These are phyloP conservation scores for Aureobasidium sp. DNA, from an alignment of 2,329 filamentous ascomycete genomes.

Conservation along the genomic window DNA sequence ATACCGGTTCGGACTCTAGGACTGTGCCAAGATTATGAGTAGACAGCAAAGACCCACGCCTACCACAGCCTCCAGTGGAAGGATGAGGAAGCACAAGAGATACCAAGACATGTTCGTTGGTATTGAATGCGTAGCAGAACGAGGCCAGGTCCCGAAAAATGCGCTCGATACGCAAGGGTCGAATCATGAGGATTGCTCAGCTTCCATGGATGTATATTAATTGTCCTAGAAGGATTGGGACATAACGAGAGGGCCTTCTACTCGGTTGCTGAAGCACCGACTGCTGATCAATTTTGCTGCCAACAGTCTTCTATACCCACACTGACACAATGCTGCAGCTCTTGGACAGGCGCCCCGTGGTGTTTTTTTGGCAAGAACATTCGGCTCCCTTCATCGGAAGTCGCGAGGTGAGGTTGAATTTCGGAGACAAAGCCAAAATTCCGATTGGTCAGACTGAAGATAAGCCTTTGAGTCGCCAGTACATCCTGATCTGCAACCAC, in stretches of 20 bases:
- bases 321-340: not conserved
- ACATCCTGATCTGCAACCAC: not conserved
- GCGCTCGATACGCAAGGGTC: not conserved
- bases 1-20: not conserved
- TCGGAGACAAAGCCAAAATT: not conserved
- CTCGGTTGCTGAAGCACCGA: not conserved
- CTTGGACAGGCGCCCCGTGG: not conserved
- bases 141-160: not conserved
- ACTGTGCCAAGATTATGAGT: not conserved
- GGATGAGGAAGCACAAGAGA: not conserved
- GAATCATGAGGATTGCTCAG: not conserved
- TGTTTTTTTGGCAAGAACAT: not conserved
- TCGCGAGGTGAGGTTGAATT: slow-evolving; percentile 3
- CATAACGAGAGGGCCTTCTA: not conserved
- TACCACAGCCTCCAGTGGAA: not conserved
- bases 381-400: slow-evolving; percentile 10
- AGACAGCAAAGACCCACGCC: not conserved
- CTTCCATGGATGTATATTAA: not conserved
- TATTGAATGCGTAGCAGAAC: not conserved
- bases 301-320: not conserved
- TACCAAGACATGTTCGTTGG: not conserved
- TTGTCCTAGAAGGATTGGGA: not conserved
- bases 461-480: not conserved
- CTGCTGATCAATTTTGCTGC: slow-evolving; percentile 1
- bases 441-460: not conserved